Base-by-base conservation (phyloP, 169 alveolate genomes). In the Fabrea salina region DNA sequence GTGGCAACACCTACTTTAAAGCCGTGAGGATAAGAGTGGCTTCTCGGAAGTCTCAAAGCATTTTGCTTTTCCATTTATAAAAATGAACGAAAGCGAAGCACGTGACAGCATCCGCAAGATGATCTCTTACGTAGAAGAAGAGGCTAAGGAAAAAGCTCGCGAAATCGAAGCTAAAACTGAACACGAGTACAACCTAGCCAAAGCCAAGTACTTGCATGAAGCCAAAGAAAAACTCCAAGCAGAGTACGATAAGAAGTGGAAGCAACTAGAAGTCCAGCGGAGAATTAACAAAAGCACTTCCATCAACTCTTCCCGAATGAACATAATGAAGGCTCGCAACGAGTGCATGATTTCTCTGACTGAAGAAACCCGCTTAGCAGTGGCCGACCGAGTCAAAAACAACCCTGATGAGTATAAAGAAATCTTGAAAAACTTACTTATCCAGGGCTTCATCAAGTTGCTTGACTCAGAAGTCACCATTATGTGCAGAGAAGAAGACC, bases 241-340 rank as follows among this genome's bases (percentile, higher is more conserved):
- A 30, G 75, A 81, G 43, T 67, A 54, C 43, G 80, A 41, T 39
- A 58, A 84, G 50, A 41, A 77, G 32, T 75, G 86, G 51, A 74
- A 78, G 56, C 68, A 86, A 64, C 79, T 76, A 6, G 88, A 80
- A 41, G 66, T 82, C 54, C 78, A 82, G 82, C 53, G 75, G 82
- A 86, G 68, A 51, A 86, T 86, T 44, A 49, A 77, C 64, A 75
- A 64, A 75, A 67, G 84, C 5, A 75, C 86, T 22, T 84, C 84
- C 22, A 49, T 76, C 8, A 86, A 86, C 64, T 37, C 76, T 22
- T 80, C 72, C 16, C 59, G 86, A 53, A 76, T 86, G 79, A 54
- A 83, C 47, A 86, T 81, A 59, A 86, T 86, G 91, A 67, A 49
- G 57, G 80, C 85, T 13, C 74, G 86, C n/a, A 82, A 82, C 72